phyloP scores from a whole-genome alignment of 2,329 filamentous ascomycete genomes.

The Diaporthe sp. region DNA sequence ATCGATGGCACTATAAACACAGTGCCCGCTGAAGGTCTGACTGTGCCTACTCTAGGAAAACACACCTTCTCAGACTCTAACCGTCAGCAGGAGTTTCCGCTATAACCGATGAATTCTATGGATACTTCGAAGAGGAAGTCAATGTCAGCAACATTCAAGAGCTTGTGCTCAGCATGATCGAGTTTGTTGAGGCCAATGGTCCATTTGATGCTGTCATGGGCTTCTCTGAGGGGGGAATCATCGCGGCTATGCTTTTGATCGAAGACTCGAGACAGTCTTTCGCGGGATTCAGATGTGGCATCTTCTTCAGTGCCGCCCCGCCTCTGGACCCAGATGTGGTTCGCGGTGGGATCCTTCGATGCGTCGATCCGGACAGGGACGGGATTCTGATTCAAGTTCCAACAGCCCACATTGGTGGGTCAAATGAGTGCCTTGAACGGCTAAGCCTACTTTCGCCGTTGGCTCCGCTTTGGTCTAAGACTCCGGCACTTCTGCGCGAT shows the following conservation, averaged over 20 bases:
- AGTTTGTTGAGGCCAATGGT: slow-evolving; percentile 42
- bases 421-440: slow-evolving; percentile 42
- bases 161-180: not conserved
- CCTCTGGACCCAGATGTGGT: slow-evolving; percentile 48
- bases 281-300: slow-evolving; percentile 48
- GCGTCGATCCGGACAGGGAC: slow-evolving; percentile 46
- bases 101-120: not conserved
- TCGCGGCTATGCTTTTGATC: slow-evolving; percentile 50
- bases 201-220: slow-evolving; percentile 50
- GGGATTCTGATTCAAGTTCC: slow-evolving; percentile 46
- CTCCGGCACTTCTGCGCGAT: slow-evolving; percentile 40
- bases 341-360: slow-evolving; percentile 44
- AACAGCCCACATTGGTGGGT: slow-evolving; percentile 45
- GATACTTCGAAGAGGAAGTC: not conserved
- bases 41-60: not conserved
- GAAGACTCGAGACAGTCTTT: slow-evolving; percentile 47
- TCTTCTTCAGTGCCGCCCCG: slow-evolving; percentile 49
- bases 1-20: slow-evolving; percentile 13
- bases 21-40: slow-evolving; percentile 21
- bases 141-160: not conserved
- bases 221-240: slow-evolving; percentile 49
- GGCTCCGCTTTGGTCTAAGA: slow-evolving; percentile 30
- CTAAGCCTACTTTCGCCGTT: slow-evolving; percentile 23
- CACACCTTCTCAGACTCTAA: not conserved
- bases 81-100: slow-evolving; percentile 2